Evolutionary conservation across 768 basidiomycete genomes (phyloP).

Genomic region (Boletellus emodensis): DNA sequence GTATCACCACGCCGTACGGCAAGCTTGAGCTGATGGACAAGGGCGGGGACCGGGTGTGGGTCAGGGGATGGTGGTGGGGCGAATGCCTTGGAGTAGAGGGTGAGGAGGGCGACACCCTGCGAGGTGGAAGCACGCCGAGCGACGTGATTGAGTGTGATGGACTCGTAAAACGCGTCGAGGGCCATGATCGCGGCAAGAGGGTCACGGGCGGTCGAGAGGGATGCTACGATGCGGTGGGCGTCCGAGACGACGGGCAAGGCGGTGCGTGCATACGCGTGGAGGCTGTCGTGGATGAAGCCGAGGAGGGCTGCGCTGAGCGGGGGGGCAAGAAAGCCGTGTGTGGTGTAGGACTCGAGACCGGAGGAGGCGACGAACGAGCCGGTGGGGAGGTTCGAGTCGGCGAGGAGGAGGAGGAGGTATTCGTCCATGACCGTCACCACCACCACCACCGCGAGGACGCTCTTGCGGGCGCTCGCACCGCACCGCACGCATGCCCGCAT

Average conservation of each 20-base stretch:
- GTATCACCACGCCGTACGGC: conserved; percentile 59
- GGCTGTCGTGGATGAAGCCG: conserved; percentile 65
- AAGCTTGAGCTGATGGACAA: conserved; percentile 70
- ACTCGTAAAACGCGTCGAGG: conserved; percentile 77
- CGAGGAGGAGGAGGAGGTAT: conserved; percentile 73
- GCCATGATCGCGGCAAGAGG: conserved; percentile 43
- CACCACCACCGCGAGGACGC: background rate
- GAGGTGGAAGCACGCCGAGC: conserved; percentile 81
- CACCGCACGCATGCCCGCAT: background rate
- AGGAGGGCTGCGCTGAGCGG: conserved; percentile 28
- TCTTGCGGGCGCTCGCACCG: background rate
- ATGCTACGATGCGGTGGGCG: conserved; percentile 46
- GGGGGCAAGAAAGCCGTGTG: conserved; percentile 69
- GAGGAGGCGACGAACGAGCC: conserved; percentile 95
- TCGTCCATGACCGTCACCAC: conserved; percentile 37
- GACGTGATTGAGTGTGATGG: conserved; percentile 87
- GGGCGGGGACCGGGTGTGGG: conserved; percentile 12
- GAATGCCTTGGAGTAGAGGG: conserved; percentile 82
- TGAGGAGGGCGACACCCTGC: conserved; percentile 90
- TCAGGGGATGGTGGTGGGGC: conserved; percentile 43
- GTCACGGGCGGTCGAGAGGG: conserved; percentile 11
- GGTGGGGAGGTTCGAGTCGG: conserved; percentile 93
- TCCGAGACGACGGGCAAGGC: conserved; percentile 79
- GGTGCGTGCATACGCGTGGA: conserved; percentile 72
- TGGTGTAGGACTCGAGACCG: conserved; percentile 84